Evolutionary conservation across 352 stramenopile species (phyloP).

Genomic region (Globisporangium polare): DNA sequence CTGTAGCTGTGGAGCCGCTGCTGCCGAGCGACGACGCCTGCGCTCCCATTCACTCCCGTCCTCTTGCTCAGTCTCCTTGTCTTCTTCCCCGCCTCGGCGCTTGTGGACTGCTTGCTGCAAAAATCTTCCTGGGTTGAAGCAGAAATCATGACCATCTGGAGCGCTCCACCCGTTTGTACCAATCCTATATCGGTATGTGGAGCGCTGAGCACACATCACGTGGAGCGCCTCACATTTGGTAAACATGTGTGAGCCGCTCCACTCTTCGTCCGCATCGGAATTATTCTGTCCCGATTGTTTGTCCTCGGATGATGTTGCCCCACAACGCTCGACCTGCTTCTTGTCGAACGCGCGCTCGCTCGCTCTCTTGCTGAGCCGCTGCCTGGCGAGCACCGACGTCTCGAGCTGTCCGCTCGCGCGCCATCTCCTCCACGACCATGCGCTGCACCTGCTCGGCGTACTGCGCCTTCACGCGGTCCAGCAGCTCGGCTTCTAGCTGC

Average conservation of each 20-base stretch:
- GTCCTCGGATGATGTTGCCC: no score
- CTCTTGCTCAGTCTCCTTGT: neutral
- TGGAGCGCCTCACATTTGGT: no score
- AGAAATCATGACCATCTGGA: no score
- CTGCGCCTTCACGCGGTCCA: constrained; percentile 60
- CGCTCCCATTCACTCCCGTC: constrained; percentile 7
- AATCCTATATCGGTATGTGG: no score
- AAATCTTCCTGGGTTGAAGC: neutral
- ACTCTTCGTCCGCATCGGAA: no score
- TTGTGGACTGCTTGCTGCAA: neutral
- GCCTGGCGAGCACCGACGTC: constrained; percentile 28
- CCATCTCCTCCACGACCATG: constrained; percentile 56
- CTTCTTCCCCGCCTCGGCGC: neutral
- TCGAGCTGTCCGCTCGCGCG: constrained; percentile 62
- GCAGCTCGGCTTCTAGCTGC: constrained; percentile 41
- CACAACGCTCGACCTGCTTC: constrained; percentile 60
- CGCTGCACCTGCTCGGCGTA: constrained; percentile 52
- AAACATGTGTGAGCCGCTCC: no score
- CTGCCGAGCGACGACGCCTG: constrained; percentile 7
- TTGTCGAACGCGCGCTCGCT: constrained; percentile 49
- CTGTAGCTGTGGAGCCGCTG: neutral
- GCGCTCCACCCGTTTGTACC: no score
- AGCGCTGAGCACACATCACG: no score
- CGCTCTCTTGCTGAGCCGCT: constrained; percentile 50
- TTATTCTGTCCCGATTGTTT: no score